Evolutionary conservation across 371 early-diverging fungal species (phyloP).

Genomic region (Rhizomucor pusillus): DNA sequence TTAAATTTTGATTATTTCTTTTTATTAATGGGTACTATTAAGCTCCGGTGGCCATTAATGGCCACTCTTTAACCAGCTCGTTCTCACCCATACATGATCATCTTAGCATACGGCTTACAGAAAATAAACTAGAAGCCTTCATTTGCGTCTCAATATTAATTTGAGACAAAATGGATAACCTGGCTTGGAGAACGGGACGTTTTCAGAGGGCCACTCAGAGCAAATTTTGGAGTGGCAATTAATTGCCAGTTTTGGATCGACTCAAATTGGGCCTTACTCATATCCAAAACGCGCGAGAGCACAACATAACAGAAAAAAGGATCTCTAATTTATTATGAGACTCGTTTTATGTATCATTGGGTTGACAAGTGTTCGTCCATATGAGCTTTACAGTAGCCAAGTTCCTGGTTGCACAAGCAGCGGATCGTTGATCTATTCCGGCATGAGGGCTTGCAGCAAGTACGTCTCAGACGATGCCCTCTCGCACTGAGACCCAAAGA

Average conservation of each 20-base stretch:
- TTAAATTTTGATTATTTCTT: too few relatives aligned
- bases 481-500: background rate
- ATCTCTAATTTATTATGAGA: background rate
- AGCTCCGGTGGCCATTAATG: background rate
- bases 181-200: background rate
- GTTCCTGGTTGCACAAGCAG: background rate
- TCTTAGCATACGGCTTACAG: too few relatives aligned
- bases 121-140: background rate
- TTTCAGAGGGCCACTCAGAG: background rate
- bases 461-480: background rate
- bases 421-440: background rate
- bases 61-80: background rate
- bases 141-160: background rate
- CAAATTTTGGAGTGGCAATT: background rate
- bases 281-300: background rate
- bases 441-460: background rate
- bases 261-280: background rate
- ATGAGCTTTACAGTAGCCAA: background rate
- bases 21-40: constrained; percentile 1
- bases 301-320: background rate
- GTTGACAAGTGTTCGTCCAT: background rate
- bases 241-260: background rate
- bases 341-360: background rate
- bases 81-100: background rate
- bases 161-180: background rate